Conservation (phyloP, 2,329 filamentous ascomycete species). For the Xylariaceae sp. region DNA sequence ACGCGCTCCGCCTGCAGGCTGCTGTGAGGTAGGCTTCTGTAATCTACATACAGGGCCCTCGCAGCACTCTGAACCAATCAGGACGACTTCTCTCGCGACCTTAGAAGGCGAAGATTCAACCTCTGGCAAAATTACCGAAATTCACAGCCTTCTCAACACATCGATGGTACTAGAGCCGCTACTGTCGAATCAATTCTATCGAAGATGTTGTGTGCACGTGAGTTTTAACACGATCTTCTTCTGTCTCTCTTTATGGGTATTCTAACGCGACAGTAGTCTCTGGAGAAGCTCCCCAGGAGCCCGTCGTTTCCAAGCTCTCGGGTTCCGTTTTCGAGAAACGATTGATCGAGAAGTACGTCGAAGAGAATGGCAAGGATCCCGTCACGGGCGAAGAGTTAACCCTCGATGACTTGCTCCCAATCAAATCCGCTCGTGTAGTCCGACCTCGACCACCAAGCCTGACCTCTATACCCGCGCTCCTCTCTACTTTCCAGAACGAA, state of each 20-base stretch:
- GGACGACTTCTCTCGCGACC: constrained; percentile 20
- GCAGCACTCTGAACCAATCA: too few species aligned
- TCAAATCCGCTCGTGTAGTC: constrained; percentile 83
- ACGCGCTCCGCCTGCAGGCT: not conserved
- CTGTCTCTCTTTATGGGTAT: not conserved
- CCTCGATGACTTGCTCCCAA: constrained; percentile 82
- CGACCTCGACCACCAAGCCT: constrained; percentile 89
- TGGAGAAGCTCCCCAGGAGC: constrained; percentile 92
- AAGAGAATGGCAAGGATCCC: constrained; percentile 91
- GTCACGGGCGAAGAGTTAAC: constrained; percentile 85
- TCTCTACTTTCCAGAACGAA: constrained; percentile 96
- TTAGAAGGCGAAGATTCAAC: constrained; percentile 18
- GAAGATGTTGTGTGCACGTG: constrained; percentile 57
- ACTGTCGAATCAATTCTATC: constrained; percentile 19
- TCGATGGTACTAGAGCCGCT: constrained; percentile 12
- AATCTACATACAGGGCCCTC: too few species aligned
- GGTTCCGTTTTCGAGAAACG: constrained; percentile 96
- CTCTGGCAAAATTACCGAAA: constrained; percentile 4
- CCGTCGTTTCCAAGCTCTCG: constrained; percentile 93
- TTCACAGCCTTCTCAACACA: constrained; percentile 7
- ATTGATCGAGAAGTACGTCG: constrained; percentile 92
- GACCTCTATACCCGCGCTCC: constrained; percentile 93
- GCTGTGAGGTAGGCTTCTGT: too few species aligned
- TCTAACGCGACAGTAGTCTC: constrained; percentile 68
- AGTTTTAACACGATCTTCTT: constrained; percentile 13